phyloP scores from a whole-genome alignment of 2,329 filamentous ascomycete genomes.

The Colletotrichum acutatum region DNA sequence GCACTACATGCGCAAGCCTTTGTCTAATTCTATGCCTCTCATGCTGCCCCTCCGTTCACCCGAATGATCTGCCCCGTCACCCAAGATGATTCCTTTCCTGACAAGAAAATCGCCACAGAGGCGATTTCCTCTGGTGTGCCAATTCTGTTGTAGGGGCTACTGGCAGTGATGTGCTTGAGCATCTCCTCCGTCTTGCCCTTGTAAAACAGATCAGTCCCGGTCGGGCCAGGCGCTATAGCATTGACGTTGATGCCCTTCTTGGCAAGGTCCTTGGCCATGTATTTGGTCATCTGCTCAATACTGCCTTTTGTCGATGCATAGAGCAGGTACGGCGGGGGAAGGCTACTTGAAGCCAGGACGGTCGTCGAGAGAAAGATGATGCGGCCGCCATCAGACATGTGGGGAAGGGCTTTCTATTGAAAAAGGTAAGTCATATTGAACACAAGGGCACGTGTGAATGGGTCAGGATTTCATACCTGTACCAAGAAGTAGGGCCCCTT shows the following conservation, averaged over 20 bases:
- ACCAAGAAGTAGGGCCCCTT: slow-evolving; percentile 67
- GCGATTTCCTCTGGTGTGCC: slow-evolving; percentile 51
- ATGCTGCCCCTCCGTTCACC: slow-evolving; percentile 48
- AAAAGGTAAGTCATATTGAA: not conserved
- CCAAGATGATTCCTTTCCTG: slow-evolving; percentile 51
- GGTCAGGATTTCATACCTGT: slow-evolving; percentile 43
- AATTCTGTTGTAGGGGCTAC: slow-evolving; percentile 37
- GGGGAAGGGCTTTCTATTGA: slow-evolving; percentile 58
- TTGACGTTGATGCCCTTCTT: slow-evolving; percentile 56
- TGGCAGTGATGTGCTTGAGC: slow-evolving; percentile 50
- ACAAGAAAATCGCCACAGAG: slow-evolving; percentile 47
- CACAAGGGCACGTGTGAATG: not conserved
- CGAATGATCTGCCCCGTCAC: slow-evolving; percentile 56
- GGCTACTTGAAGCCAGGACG: slow-evolving; percentile 46
- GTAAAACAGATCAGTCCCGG: slow-evolving; percentile 65
- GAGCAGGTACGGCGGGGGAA: slow-evolving; percentile 58
- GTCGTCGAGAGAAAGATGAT: slow-evolving; percentile 64
- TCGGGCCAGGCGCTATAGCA: slow-evolving; percentile 56
- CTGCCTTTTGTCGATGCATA: slow-evolving; percentile 69
- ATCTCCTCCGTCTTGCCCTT: slow-evolving; percentile 59
- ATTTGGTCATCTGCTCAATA: slow-evolving; percentile 67
- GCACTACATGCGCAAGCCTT: not conserved
- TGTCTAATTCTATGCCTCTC: not conserved
- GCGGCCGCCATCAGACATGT: slow-evolving; percentile 60
- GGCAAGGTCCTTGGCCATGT: slow-evolving; percentile 66